Evolutionary conservation across 192 early-diverging fungal species (phyloP), one percentile per base, ranked within the genome.

Genomic region (Mortierella claussenii): DNA sequence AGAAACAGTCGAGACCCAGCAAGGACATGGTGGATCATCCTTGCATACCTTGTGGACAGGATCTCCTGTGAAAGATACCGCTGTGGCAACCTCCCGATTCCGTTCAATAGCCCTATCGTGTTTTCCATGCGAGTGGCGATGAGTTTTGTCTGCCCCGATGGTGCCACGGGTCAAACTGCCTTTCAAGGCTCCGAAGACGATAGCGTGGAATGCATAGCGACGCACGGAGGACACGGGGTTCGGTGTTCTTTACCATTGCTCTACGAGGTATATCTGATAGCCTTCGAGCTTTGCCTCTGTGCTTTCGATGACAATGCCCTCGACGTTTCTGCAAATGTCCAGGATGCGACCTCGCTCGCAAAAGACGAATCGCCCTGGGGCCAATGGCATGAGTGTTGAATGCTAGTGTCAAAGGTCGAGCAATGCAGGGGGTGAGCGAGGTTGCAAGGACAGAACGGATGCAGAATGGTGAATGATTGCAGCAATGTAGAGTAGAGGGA

Each of bases 181-280:
- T 17, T 17, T 42, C 10, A 42, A 42, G 40, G 17, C 40, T 42
- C 40, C 17, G n/a, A n/a, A n/a, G n/a, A n/a, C n/a, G n/a, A n/a
- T n/a, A n/a, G n/a, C n/a, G n/a, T n/a, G n/a, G n/a, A n/a, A n/a
- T n/a, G n/a, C n/a, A n/a, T n/a, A n/a, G n/a, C n/a, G n/a, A n/a
- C n/a, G n/a, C n/a, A n/a, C n/a, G n/a, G n/a, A n/a, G n/a, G n/a
- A n/a, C n/a, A n/a, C n/a, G n/a, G n/a, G n/a, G n/a, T n/a, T n/a
- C n/a, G n/a, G n/a, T n/a, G n/a, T 48, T 48, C n/a, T 50, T 53
- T 76, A 76, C 73, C 73, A 76, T 76, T 76, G 73, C 45, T 76
- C 73, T 32, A 76, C 73, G 2, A 76, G 65, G 59, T 76, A 76
- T 59, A 76, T 67, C 36, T 76, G 73, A 21, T 76, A 76, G 12